Evolutionary conservation across 192 early-diverging fungal genomes (phyloP).

Genomic region (Gonapodya prolifera): DNA sequence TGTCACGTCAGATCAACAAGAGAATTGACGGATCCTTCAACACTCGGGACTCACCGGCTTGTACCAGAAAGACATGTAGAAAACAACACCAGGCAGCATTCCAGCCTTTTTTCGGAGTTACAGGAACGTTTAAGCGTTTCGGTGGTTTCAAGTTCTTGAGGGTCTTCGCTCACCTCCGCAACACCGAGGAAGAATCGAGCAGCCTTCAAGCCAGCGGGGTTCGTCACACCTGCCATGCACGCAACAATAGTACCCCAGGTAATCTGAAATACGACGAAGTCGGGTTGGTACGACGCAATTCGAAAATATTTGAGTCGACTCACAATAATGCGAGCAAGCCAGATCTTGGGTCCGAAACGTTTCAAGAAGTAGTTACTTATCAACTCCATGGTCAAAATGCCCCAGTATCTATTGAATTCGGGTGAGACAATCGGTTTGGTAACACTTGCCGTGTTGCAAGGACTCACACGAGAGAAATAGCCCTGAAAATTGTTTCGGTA

Average conservation of each 20-base stretch:
- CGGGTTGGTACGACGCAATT: no score
- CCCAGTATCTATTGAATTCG: not conserved
- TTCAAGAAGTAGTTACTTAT: not conserved
- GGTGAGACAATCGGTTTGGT: no score
- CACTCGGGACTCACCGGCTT: not conserved
- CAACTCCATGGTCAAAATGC: not conserved
- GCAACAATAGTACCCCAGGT: not conserved
- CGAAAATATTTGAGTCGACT: no score
- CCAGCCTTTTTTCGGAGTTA: no score
- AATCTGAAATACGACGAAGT: no score
- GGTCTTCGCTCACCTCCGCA: not conserved
- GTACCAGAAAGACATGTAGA: slow-evolving; percentile 3
- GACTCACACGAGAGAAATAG: not conserved
- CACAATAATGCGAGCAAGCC: not conserved
- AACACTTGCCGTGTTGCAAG: no score
- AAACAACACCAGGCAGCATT: not conserved
- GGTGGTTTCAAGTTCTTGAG: no score
- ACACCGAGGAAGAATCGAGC: slow-evolving; percentile 3
- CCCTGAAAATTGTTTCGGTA: no score
- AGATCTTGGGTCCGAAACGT: not conserved
- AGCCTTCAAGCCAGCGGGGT: not conserved
- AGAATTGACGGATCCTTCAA: not conserved
- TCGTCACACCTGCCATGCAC: not conserved
- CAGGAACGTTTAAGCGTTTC: no score
- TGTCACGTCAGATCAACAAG: not conserved